Base-by-base conservation (phyloP, 202 grass and related monocot species). In the Miscanthus sacchariflorus region DNA sequence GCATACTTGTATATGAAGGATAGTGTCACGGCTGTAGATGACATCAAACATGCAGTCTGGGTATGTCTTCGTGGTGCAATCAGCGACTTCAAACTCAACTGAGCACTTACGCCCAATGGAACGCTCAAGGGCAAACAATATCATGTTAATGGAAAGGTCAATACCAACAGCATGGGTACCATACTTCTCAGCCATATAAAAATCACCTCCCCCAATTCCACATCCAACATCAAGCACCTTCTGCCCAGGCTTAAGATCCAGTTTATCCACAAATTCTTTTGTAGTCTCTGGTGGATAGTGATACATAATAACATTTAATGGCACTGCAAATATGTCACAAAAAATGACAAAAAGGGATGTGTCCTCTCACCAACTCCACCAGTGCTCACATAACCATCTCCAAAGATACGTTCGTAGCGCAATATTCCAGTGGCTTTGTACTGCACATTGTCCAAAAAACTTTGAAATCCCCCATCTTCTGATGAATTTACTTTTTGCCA, bases 161-260 rank as follows among this genome's bases (percentile, higher is more conserved):
- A 96, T 97, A 25, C 95, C 95, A 86, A 93, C 84, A 71, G 91
- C 92, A 84, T 97, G 88, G n/a, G 90, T 91, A 87, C 87, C 86
- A 83, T 92, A 97, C 46, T 93, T 83, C 44, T 97, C 88, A 27
- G 95, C 95, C 95, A 97, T 97, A 74, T 91, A 97, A 88, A 97
- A 97, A 39, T 97, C 92, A 69, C 95, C 95, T 70, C 95, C 92
- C 7, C 95, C 95, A 4, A 97, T 97, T 61, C 95, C 92, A 81
- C 95, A 97, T 54, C 95, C 95, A 72, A 97, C 92, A 87, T 97
- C 95, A 69, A 97, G 95, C 43, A 97, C 88, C 81, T 94, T 97
- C 39, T 94, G 92, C 14, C 90, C 90, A 63, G 90, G 84, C 82
- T 91, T 91, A 72, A 97, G 95, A 72, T 93, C 77, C 67, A 97